phyloP scores from a whole-genome alignment of 345 rosid species.

The Bruguiera gymnorhiza region DNA sequence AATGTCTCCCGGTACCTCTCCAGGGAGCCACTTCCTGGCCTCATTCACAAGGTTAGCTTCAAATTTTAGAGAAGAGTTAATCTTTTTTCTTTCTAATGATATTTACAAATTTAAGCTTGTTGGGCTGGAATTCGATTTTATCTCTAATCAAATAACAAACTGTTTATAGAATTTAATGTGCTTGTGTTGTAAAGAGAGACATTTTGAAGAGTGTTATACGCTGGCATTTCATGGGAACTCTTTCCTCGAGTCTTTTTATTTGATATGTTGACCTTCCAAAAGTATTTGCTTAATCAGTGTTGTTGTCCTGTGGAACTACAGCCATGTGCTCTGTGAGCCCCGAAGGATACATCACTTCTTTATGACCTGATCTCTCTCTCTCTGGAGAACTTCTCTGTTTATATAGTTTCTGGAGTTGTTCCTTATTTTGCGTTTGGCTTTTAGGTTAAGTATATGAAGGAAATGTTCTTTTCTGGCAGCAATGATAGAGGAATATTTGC shows the following conservation, averaged over 20 bases:
- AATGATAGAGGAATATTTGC: constrained; percentile 44
- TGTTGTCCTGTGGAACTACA: too few species aligned
- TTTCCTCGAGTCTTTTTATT: too few species aligned
- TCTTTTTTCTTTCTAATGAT: not conserved
- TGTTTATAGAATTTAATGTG: too few species aligned
- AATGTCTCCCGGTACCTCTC: constrained; percentile 66
- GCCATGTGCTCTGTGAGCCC: too few species aligned
- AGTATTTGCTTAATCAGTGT: too few species aligned
- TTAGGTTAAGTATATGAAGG: constrained; percentile 84
- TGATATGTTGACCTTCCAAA: too few species aligned
- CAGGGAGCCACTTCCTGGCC: constrained; percentile 48
- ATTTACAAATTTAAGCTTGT: not conserved
- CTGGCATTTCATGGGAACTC: too few species aligned
- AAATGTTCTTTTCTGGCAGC: constrained; percentile 69
- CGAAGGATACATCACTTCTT: too few species aligned
- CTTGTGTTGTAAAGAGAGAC: too few species aligned
- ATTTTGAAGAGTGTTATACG: too few species aligned
- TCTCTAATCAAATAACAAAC: not conserved
- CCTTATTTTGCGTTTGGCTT: constrained; percentile 56
- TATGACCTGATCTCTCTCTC: too few species aligned
- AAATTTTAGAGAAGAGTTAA: not conserved
- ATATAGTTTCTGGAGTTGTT: constrained; percentile 13
- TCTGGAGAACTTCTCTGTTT: too few species aligned
- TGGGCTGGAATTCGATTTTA: not conserved
- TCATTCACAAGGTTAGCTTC: constrained; percentile 50